Base-by-base conservation (phyloP, 1,284 basidiomycete species). In the Microbotryum scabiosae region DNA sequence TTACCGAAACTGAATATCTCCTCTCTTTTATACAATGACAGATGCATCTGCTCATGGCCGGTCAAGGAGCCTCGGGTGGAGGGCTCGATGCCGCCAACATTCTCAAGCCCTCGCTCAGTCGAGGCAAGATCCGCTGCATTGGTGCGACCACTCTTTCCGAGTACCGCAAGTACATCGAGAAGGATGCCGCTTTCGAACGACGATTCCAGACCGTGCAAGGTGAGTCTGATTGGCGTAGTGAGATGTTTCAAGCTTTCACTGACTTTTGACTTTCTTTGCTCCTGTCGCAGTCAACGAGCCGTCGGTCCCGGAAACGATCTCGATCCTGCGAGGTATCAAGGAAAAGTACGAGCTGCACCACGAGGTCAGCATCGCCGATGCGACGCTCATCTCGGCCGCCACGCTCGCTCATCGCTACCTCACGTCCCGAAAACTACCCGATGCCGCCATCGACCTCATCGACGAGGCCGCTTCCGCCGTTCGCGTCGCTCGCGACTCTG, bases 251-350 rank as follows among this genome's bases (percentile, higher is more conserved):
- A 51, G 1, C 30, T 51, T 10, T 20, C 20, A 10, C 25, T 51
- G 36, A 26, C 50, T 51, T n/a, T 28, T 10, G 50, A 4, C 23
- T 1, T 16, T 20, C 23, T 51, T 9, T 51, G 88, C 90, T 14
- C 90, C 94, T 75, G 93, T 97, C 55, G 76, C 94, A 48, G 86
- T 98, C 67, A 90, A 91, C 72, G 94, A 98, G 73, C 94, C 94
- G 0, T 80, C 80, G 6, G 93, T 97, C 1, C 77, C 87, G 7
- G 93, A 96, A 72, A 90, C 93, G 1, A 90, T 97, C 75, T 88
- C 84, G 69, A 98, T 96, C 69, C 80, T 98, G 53, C 87, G 94
- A 70, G 90, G 90, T 71, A 87, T 93, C 71, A 81, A 87, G 54
- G 89, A 91, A 74, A 89, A 84, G 70, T 82, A 82, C 75, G 80